These are phyloP conservation scores for Besnoitia besnoiti DNA, from an alignment of 169 alveolate species.

Conservation along the genomic window DNA sequence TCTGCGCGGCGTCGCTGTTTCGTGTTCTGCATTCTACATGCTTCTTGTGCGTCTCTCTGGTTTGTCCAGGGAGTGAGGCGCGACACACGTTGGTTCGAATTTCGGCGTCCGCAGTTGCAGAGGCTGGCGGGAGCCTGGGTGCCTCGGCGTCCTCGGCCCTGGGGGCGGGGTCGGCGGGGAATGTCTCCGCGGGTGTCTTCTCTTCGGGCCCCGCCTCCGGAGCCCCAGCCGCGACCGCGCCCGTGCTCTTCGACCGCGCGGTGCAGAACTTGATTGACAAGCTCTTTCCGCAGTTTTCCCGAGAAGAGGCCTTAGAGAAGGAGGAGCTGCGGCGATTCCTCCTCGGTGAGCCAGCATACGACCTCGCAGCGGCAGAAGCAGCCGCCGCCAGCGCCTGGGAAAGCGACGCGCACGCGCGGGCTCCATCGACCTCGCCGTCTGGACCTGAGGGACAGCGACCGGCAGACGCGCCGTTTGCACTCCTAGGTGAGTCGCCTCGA, in stretches of 20 bases:
- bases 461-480: no score
- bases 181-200: not conserved
- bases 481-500: no score
- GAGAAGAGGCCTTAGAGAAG: conserved; percentile 62
- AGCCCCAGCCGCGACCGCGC: conserved; percentile 55
- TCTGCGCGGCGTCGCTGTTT: no score
- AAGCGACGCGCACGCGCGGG: conserved; percentile 48
- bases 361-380: conserved; percentile 27
- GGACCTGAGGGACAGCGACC: no score
- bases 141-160: not conserved
- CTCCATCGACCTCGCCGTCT: conserved; percentile 35
- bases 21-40: no score
- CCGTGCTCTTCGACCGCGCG: conserved; percentile 72
- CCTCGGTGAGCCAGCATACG: not conserved
- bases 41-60: no score
- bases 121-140: conserved; percentile 5
- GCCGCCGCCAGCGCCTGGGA: conserved; percentile 43
- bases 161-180: not conserved
- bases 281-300: conserved; percentile 74
- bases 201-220: conserved; percentile 6
- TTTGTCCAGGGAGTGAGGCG: not conserved
- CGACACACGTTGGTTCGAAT: not conserved
- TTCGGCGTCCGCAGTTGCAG: not conserved
- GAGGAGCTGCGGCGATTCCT: conserved; percentile 63
- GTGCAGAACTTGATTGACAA: conserved; percentile 77